A percentile compares a stretch with the other conserved stretches of the same genome.
phyloP scores from a whole-genome alignment of 768 basidiomycete species.

The Trametes cingulata region DNA sequence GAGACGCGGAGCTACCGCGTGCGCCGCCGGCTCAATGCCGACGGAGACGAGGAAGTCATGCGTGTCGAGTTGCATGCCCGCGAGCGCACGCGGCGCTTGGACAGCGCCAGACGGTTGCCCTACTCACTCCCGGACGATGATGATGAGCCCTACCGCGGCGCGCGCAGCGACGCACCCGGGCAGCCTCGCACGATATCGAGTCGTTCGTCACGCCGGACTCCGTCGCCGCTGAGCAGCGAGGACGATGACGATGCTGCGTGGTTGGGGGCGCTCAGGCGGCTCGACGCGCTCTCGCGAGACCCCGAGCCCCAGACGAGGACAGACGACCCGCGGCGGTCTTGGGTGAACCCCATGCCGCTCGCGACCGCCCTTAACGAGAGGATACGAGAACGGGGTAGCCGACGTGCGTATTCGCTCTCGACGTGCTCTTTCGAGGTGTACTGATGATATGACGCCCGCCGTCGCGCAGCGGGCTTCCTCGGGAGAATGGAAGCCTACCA shows the following conservation, averaged over 20 bases:
- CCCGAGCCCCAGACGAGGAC: not conserved
- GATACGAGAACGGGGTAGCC: too few relatives aligned
- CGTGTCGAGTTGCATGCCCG: too few relatives aligned
- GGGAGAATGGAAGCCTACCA: too few relatives aligned
- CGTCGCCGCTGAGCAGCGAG: not conserved
- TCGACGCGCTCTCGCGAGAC: constrained; percentile 5
- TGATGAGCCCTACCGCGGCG: not conserved
- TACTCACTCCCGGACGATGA: not conserved
- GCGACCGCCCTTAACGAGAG: too few relatives aligned
- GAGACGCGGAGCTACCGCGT: constrained; percentile 18
- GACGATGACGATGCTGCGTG: constrained; percentile 6
- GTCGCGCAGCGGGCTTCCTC: too few relatives aligned
- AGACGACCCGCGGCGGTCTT: too few relatives aligned
- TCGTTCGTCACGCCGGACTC: too few relatives aligned
- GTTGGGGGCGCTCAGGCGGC: constrained; percentile 1
- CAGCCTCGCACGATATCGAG: not conserved
- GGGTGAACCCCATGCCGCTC: too few relatives aligned
- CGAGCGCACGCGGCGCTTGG: not conserved
- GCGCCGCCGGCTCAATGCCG: constrained; percentile 20
- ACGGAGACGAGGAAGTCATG: constrained; percentile 19
- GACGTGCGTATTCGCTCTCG: too few relatives aligned
- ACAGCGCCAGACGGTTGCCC: not conserved
- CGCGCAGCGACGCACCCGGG: not conserved
- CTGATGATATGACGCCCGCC: too few relatives aligned
- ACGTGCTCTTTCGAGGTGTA: too few relatives aligned